Conservation (phyloP, 495 filamentous ascomycete genomes). For the Penicillium roqueforti region DNA sequence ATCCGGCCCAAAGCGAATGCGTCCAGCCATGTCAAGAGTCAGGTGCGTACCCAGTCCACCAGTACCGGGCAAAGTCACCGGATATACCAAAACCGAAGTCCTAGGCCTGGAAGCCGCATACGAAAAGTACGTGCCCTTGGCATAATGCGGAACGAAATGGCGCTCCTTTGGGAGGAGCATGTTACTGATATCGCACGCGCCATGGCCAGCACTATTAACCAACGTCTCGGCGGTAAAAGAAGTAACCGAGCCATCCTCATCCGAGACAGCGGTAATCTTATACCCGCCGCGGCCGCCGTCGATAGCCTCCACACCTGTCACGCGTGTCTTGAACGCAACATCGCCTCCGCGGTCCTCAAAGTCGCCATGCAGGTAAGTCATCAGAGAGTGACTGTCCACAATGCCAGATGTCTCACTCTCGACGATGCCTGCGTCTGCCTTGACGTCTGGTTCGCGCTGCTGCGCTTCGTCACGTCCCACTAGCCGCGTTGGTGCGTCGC, state of each 20-base stretch:
- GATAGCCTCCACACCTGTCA: constrained; percentile 56
- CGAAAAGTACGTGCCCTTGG: constrained; percentile 94
- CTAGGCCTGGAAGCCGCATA: constrained; percentile 63
- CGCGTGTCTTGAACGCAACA: constrained; percentile 58
- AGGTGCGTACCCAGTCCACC: constrained; percentile 90
- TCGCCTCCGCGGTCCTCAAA: constrained; percentile 77
- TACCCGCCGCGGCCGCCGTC: constrained; percentile 46
- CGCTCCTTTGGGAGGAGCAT: constrained; percentile 63
- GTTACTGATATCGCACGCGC: constrained; percentile 73
- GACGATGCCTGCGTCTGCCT: constrained; percentile 64
- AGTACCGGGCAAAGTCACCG: constrained; percentile 71
- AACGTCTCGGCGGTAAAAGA: constrained; percentile 68
- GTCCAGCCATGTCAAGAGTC: constrained; percentile 81
- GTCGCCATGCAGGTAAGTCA: constrained; percentile 71
- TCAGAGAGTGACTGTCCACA: constrained; percentile 78
- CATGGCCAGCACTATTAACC: constrained; percentile 82
- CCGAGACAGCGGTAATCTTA: constrained; percentile 47
- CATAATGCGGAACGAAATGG: constrained; percentile 65
- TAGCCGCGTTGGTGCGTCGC: constrained; percentile 67
- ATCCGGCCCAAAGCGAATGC: constrained; percentile 89
- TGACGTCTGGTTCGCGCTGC: constrained; percentile 67
- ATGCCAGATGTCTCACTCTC: constrained; percentile 86
- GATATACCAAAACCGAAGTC: constrained; percentile 78
- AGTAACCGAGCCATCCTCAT: constrained; percentile 37
- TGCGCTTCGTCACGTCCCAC: constrained; percentile 57